Evolutionary conservation across 2,329 filamentous ascomycete genomes (phyloP), one percentile per base, ranked within the genome.

Genomic region (Beauveria brongniartii): DNA sequence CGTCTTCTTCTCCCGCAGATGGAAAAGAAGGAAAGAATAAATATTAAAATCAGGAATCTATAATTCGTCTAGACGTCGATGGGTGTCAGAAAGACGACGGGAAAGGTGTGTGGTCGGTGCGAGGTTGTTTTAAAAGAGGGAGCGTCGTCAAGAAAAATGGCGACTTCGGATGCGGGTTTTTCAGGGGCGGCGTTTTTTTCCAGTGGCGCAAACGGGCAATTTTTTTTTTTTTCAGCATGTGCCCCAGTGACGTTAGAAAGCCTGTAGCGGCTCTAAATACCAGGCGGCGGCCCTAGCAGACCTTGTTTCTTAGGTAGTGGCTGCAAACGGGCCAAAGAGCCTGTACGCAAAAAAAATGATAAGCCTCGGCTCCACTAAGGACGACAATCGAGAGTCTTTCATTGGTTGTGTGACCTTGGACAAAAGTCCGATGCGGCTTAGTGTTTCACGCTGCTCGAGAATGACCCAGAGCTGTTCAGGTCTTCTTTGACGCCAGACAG

Each of bases 101-200:
- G 18, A 43, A 41, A 22, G 46, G 30, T 26, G 20, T 30, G 28
- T 48, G 47, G 30, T 24, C 24, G 41, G 54, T 41, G 12, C 9
- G 26, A 8, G 57, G 50, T 54, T 53, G 22, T 50, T 54, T 58
- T 56, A 52, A 62, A 34, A 50, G 37, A 26, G 37, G 16, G 24
- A 12, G 44, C 52, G 24, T 26, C 14, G 28, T 20, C n/a, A 7
- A 48, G 28, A 55, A 61, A 44, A 44, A 52, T 24, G 37, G 26
- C 52, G 53, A 56, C 51, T 61, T 55, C 52, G 52, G 59, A 55
- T 62, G 62, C 62, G 59, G 62, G 59, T 60, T 62, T 63, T 63
- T 63, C 61, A 63, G 61, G 61, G 57, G 41, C 37, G 26, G 51
- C 50, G 41, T 52, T 46, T 55, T 48, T 50, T 53, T 28, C 40